Conservation (phyloP, 2,329 filamentous ascomycete species). For the Aspergillus jensenii region DNA sequence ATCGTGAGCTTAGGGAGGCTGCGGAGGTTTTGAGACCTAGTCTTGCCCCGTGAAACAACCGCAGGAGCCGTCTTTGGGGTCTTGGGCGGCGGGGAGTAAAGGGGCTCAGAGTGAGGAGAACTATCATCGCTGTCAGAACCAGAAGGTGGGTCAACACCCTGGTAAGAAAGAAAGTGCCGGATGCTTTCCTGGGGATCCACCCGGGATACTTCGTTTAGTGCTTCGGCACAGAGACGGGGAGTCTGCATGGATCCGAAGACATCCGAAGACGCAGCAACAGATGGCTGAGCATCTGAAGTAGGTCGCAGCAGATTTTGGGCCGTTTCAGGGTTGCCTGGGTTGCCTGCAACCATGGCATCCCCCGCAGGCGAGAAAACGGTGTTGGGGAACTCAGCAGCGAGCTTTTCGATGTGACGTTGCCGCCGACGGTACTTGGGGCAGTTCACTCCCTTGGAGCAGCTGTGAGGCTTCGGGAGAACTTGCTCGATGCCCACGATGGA, state of each 20-base stretch:
- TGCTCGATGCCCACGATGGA: constrained; percentile 93
- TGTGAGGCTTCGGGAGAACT: constrained; percentile 82
- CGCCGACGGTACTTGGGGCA: constrained; percentile 79
- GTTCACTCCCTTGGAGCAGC: constrained; percentile 81
- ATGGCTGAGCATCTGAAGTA: constrained; percentile 72
- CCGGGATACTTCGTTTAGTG: constrained; percentile 66
- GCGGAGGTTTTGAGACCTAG: constrained; percentile 49
- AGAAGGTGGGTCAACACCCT: constrained; percentile 50
- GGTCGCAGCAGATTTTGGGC: constrained; percentile 59
- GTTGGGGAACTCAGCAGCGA: constrained; percentile 73
- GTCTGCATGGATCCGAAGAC: constrained; percentile 72
- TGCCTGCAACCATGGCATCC: constrained; percentile 61
- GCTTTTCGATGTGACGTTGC: constrained; percentile 71
- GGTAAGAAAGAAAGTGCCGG: constrained; percentile 81
- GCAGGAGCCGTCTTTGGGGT: constrained; percentile 48
- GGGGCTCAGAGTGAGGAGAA: too few species aligned
- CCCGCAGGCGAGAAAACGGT: constrained; percentile 50
- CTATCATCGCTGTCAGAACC: constrained; percentile 3
- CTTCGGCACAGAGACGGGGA: constrained; percentile 65
- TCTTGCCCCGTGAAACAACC: constrained; percentile 36
- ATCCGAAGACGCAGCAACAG: constrained; percentile 86
- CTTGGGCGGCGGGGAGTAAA: too few species aligned
- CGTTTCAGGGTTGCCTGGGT: constrained; percentile 73
- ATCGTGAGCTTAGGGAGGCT: constrained; percentile 57
- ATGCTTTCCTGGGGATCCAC: constrained; percentile 88